phyloP scores from a whole-genome alignment of 202 grass and related monocot species.

The Eragrostis tef region DNA sequence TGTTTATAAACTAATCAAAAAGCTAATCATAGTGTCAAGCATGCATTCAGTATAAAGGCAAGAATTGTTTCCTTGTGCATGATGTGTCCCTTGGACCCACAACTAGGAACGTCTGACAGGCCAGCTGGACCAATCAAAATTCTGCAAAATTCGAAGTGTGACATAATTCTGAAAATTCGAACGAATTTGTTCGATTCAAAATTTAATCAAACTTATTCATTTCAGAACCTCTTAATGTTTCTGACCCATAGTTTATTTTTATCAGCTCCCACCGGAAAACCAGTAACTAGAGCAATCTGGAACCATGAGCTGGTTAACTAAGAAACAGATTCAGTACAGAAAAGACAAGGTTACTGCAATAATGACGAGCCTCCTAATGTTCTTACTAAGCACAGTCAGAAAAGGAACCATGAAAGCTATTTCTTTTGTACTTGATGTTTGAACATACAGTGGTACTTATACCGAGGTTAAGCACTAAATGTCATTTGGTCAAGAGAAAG shows the following conservation, averaged over 20 bases:
- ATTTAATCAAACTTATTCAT: neutral
- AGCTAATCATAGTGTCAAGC: slow-evolving; percentile 7
- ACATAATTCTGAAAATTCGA: neutral
- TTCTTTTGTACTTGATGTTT: slow-evolving; percentile 33
- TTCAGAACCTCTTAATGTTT: neutral
- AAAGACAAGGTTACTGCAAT: neutral
- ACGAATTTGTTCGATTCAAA: neutral
- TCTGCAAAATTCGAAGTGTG: neutral
- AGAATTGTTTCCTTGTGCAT: slow-evolving; percentile 39
- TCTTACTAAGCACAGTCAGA: neutral
- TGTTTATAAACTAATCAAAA: slow-evolving; percentile 38
- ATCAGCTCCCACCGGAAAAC: neutral
- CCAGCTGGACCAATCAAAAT: neutral
- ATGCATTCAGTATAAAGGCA: slow-evolving; percentile 9
- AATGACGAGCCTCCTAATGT: neutral
- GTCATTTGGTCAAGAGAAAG: slow-evolving; percentile 46
- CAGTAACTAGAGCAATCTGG: neutral
- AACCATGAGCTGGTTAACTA: neutral
- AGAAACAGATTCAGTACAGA: neutral
- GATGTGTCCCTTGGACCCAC: slow-evolving; percentile 6
- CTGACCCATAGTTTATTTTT: neutral
- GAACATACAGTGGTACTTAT: slow-evolving; percentile 4
- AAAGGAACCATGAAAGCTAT: slow-evolving; percentile 8
- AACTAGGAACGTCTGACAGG: neutral
- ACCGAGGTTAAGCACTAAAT: slow-evolving; percentile 37